Evolutionary conservation across 192 early-diverging fungal species (phyloP), one percentile per base, ranked within the genome.

Genomic region (Bifiguratus adelaidae): DNA sequence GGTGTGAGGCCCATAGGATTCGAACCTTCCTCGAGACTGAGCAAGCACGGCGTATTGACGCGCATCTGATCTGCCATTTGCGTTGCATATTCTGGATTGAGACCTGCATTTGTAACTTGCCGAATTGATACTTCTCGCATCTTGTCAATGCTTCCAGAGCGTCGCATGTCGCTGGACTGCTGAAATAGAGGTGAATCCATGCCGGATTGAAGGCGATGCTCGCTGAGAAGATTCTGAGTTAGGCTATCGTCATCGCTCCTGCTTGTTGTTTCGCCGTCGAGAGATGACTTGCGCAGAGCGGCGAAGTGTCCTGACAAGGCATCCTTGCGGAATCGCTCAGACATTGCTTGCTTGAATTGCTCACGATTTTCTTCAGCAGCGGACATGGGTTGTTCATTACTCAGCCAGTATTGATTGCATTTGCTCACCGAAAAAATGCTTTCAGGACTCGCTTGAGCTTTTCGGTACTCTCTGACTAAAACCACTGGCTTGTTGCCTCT

Each of bases 391-490:
- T 13, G 32, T 15, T 34, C 11, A 34, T 34, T 11, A 15, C 32
- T 15, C 15, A 11, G 32, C 32, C 32, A 15, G 32, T 34, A 34
- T 40, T 40, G 37, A 7, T 40, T 15, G 18, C 37, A 21, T 7
- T 21, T n/a, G 8, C n/a, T n/a, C 32, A 8, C 32, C 32, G 32
- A n/a, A 33, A n/a, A n/a, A n/a, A n/a, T n/a, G n/a, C n/a, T n/a
- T 33, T 8, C 32, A n/a, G 41, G 40, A 28, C 23, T 30, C 25
- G 21, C 36, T 22, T 53, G 54, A 44, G 13, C 26, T 37, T 48
- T 50, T 23, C 53, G 40, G 43, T 77, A 73, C 38, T 77, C 71
- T 34, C 74, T 58, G 0, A 70, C 68, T 7, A 77, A 34, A 2
- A 73, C 66, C 1, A 77, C 63, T 5, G 62, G 57, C 20, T 63